These are phyloP conservation scores for Groenewaldozyma sp. DNA, from an alignment of 1,139 yeast species.

Conservation along the genomic window DNA sequence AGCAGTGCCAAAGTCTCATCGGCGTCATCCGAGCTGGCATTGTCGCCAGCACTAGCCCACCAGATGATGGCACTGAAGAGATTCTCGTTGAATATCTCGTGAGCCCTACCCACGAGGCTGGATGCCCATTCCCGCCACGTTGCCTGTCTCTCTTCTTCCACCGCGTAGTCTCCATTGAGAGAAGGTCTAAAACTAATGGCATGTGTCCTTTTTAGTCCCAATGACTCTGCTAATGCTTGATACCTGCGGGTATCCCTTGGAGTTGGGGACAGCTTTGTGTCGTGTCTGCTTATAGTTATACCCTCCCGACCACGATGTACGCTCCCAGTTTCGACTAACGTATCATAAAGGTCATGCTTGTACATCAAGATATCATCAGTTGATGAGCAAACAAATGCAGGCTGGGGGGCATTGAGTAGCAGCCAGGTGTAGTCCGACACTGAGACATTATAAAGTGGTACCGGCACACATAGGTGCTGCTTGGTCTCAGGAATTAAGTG, in stretches of 20 bases:
- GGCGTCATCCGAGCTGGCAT: conserved; percentile 33
- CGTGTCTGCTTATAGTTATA: background rate
- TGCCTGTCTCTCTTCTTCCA: background rate
- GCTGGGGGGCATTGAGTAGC: conserved; percentile 22
- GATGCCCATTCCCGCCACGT: background rate
- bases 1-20: conserved; percentile 15
- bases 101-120: background rate
- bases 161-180: background rate
- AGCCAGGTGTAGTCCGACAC: conserved; percentile 40
- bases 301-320: background rate
- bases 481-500: conserved; percentile 20
- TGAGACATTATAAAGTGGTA: conserved; percentile 58
- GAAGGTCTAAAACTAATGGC: background rate
- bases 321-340: background rate
- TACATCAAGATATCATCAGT: conserved; percentile 61
- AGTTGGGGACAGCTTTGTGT: background rate
- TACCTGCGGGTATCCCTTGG: background rate
- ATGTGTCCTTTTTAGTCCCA: background rate
- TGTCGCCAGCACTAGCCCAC: conserved; percentile 82
- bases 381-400: conserved; percentile 49
- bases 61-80: conserved; percentile 47
- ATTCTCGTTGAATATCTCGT: conserved; percentile 9
- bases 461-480: conserved; percentile 20
- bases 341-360: conserved; percentile 49
- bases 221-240: background rate